Evolutionary conservation across 2,329 filamentous ascomycete species (phyloP), one percentile per base, ranked within the genome.

Genomic region (Aspergillus sojae): DNA sequence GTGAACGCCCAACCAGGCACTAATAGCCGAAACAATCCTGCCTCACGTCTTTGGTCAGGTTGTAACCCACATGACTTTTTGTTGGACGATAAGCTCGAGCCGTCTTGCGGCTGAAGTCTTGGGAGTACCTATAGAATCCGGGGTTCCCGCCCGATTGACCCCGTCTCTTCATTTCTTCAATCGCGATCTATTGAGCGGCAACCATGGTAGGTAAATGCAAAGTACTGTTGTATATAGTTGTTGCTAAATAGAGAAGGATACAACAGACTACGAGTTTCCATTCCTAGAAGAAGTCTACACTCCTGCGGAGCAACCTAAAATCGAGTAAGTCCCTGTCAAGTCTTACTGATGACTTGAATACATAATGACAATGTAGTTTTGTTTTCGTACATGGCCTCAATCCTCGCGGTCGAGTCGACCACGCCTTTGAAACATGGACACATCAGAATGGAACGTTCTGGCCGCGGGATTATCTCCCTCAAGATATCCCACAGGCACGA

Each of bases 361-460:
- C 14, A 55, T 21, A 7, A 7, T 30, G 23, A 57, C 10, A 4
- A 19, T 45, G 23, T 53, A 75, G 73, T 52, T 68, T 75, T 41
- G 67, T 75, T 30, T 75, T 75, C 50, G 74, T 75, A 26, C 74
- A 75, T 46, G 74, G 74, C 1, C 66, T 75, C 36, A 75, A 75
- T 36, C 72, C 74, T 50, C 69, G 67, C 30, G 73, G 72, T 36
- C 69, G 70, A 39, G 69, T 69, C 54, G 73, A 75, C 55, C 74
- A 77, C 54, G 70, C 73, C 14, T 74, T 74, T 58, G 62, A 72
- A 19, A 77, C 75, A 39, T 77, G 74, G 73, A 76, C 69, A 2
- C 74, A 75, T 57, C 53, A 67, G 55, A 72, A 72, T 23, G 70
- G 67, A 34, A 72, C 63, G 10, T 68, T 72, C 48, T 73, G 71